Evolutionary conservation across 1,284 basidiomycete species (phyloP).

Genomic region (Amylostereum areolatum): DNA sequence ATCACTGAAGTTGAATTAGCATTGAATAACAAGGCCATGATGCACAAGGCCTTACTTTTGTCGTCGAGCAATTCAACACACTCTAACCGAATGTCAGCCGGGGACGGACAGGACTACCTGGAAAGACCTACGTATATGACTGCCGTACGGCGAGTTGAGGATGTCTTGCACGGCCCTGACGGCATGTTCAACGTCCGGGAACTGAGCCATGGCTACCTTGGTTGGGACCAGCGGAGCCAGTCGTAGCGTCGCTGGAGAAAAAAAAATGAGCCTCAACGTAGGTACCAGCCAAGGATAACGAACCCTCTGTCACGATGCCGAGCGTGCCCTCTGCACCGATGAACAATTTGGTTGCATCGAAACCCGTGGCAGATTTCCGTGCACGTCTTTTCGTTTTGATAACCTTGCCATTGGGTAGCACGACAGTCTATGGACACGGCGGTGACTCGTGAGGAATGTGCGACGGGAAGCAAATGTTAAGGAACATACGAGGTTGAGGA

Average conservation of each 20-base stretch:
- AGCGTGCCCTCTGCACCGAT: constrained; percentile 80
- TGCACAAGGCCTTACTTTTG: constrained; percentile 37
- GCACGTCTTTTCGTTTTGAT: constrained; percentile 74
- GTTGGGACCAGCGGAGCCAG: constrained; percentile 75
- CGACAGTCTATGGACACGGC: constrained; percentile 55
- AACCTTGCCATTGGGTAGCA: constrained; percentile 72
- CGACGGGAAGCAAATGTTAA: not conserved
- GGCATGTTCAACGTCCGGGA: constrained; percentile 54
- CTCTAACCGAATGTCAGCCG: constrained; percentile 34
- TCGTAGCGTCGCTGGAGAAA: constrained; percentile 65
- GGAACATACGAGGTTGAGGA: constrained; percentile 51
- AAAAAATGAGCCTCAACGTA: not conserved
- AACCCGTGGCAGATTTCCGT: constrained; percentile 72
- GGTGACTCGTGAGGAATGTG: not conserved
- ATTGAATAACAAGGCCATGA: not conserved
- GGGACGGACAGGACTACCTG: constrained; percentile 7
- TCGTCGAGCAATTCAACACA: constrained; percentile 82
- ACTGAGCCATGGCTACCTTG: constrained; percentile 68
- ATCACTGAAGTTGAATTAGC: constrained; percentile 45
- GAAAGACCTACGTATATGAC: constrained; percentile 45
- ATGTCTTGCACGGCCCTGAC: constrained; percentile 77
- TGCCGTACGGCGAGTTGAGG: constrained; percentile 58
- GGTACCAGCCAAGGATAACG: constrained; percentile 2
- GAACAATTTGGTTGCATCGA: constrained; percentile 76
- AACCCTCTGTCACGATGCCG: constrained; percentile 75